Percentiles rank a stretch among this genome's conserved stretches.
Conservation (phyloP, 768 basidiomycete species). For the Xerocomellus intermedius region DNA sequence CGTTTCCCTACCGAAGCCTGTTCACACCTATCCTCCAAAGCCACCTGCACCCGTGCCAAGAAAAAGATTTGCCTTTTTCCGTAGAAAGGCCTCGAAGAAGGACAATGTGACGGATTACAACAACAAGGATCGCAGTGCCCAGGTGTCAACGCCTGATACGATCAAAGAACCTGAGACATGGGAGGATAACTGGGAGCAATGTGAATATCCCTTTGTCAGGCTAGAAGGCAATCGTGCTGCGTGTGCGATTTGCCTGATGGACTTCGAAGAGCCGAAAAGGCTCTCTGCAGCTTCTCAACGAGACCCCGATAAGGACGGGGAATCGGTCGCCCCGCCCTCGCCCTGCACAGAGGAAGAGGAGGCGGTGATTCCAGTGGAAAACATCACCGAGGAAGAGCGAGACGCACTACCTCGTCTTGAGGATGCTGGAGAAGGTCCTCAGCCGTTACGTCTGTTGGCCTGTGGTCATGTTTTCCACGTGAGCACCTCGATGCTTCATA, state of each 20-base stretch:
- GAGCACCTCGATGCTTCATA: conserved; percentile 29
- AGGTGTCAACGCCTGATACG: conserved; percentile 10
- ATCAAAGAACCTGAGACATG: conserved; percentile 48
- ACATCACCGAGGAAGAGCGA: conserved; percentile 40
- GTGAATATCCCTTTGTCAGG: conserved; percentile 77
- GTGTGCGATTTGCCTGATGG: conserved; percentile 82
- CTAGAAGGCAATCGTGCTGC: conserved; percentile 81
- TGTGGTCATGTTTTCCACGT: conserved; percentile 94
- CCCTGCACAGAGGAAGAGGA: conserved; percentile 25
- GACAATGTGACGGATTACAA: conserved; percentile 16
- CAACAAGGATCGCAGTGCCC: conserved; percentile 17
- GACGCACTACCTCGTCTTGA: conserved; percentile 49
- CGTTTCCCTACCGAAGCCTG: conserved; percentile 45
- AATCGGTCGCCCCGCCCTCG: conserved; percentile 5
- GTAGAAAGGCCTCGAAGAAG: conserved; percentile 26
- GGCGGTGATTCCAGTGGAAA: conserved; percentile 34
- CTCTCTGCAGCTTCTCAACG: conserved; percentile 22
- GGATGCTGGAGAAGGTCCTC: conserved; percentile 74
- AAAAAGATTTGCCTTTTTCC: conserved; percentile 56
- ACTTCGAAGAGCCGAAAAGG: conserved; percentile 72
- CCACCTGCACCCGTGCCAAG: conserved; percentile 31
- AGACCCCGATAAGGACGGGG: conserved; percentile 30
- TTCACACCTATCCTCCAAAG: conserved; percentile 65
- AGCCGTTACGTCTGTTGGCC: conserved; percentile 69
- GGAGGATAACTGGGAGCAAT: conserved; percentile 78